Evolutionary conservation across 208 protist species (phyloP).

Genomic region (Leishmania lainsoni): DNA sequence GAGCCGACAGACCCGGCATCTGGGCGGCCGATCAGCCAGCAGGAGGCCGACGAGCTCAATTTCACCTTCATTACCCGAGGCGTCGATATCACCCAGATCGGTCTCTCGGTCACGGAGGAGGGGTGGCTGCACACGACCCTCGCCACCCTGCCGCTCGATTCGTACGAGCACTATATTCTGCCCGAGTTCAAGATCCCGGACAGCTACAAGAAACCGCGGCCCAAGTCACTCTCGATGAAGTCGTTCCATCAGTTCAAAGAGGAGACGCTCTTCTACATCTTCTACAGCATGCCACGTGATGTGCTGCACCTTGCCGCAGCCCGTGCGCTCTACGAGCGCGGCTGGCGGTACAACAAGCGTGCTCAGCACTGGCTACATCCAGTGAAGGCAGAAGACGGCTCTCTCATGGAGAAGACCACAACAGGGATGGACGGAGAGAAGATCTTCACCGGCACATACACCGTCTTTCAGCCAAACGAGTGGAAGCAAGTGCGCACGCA

Average conservation of each 20-base stretch:
- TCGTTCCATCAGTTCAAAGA: slow-evolving; percentile 92
- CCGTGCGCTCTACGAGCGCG: slow-evolving; percentile 88
- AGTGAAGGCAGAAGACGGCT: slow-evolving; percentile 25
- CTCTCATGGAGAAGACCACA: slow-evolving; percentile 24
- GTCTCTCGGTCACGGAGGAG: slow-evolving; percentile 66
- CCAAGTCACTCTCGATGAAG: slow-evolving; percentile 74
- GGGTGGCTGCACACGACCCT: slow-evolving; percentile 74
- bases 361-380: slow-evolving; percentile 71
- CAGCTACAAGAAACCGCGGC: slow-evolving; percentile 80
- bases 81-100: slow-evolving; percentile 74
- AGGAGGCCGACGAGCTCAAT: slow-evolving; percentile 54
- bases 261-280: slow-evolving; percentile 98
- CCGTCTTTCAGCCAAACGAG: slow-evolving; percentile 68
- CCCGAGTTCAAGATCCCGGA: slow-evolving; percentile 80
- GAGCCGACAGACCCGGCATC: slow-evolving; percentile 39
- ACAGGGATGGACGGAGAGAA: slow-evolving; percentile 16
- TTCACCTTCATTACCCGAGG: slow-evolving; percentile 76
- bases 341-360: slow-evolving; percentile 91
- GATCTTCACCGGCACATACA: slow-evolving; percentile 40
- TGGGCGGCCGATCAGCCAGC: slow-evolving; percentile 43
- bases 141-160: slow-evolving; percentile 64
- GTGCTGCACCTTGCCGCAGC: slow-evolving; percentile 95
- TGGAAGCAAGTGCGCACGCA: slow-evolving; percentile 58
- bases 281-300: slow-evolving; percentile 98
- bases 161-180: slow-evolving; percentile 65